Conservation (phyloP, 192 early-diverging fungal species). For the Piromyces sp. region DNA sequence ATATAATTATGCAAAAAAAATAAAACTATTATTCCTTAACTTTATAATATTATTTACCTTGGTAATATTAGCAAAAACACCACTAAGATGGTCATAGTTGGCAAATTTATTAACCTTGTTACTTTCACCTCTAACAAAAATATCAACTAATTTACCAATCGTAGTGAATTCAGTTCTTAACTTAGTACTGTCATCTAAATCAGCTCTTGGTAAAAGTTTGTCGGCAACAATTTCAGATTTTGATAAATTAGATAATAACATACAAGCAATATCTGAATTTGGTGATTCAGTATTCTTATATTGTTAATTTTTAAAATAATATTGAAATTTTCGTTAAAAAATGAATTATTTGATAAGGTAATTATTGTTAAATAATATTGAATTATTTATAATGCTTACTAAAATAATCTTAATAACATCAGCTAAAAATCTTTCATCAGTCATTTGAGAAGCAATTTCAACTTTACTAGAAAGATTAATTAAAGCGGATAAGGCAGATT, state of each 20-base stretch:
- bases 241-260: conserved; percentile 83
- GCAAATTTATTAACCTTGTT: conserved; percentile 63
- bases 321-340: too few species aligned
- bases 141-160: conserved; percentile 73
- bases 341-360: too few species aligned
- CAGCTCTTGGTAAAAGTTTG: conserved; percentile 27
- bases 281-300: conserved; percentile 49
- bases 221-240: conserved; percentile 41
- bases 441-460: conserved; percentile 37
- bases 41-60: conserved; percentile 9
- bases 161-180: conserved; percentile 20
- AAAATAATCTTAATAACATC: conserved; percentile 51
- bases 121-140: conserved; percentile 68
- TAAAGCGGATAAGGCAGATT: conserved; percentile 61
- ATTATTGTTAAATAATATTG: neutral
- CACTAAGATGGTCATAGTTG: conserved; percentile 67
- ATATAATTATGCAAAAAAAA: too few species aligned
- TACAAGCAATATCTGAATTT: conserved; percentile 64
- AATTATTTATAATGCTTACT: conserved; percentile 12
- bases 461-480: conserved; percentile 68
- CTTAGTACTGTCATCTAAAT: conserved; percentile 1
- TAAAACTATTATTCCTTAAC: too few species aligned
- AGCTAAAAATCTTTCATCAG: conserved; percentile 50
- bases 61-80: conserved; percentile 81
- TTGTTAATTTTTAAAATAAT: too few species aligned